Conservation (phyloP, 1,284 basidiomycete genomes). For the Cutaneotrichosporon cutaneum region DNA sequence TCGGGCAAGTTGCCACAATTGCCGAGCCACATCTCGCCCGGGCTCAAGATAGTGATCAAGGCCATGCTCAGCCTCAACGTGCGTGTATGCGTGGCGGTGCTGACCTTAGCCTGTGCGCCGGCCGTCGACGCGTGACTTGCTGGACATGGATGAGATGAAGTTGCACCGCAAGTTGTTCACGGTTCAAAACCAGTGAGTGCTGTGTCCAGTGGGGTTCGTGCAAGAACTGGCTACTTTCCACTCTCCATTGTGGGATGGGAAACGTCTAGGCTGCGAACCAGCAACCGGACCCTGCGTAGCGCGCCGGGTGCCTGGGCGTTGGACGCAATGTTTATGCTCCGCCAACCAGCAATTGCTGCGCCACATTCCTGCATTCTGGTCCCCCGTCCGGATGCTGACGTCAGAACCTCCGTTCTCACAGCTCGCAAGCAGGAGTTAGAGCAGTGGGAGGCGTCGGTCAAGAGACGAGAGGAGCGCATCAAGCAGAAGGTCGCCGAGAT, state of each 20-base stretch:
- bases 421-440: slow-evolving; percentile 56
- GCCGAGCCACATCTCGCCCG: slow-evolving; percentile 42
- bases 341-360: slow-evolving; percentile 51
- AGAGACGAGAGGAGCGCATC: slow-evolving; percentile 18
- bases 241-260: no score
- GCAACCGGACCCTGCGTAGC: no score
- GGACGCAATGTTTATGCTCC: no score
- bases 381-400: slow-evolving; percentile 34
- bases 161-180: slow-evolving; percentile 49
- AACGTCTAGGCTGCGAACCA: no score
- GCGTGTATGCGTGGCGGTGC: slow-evolving; percentile 12
- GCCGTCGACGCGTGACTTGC: slow-evolving; percentile 48
- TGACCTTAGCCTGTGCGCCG: slow-evolving; percentile 41
- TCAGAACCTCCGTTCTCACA: slow-evolving; percentile 35
- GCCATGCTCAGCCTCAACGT: slow-evolving; percentile 51
- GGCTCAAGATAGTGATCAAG: slow-evolving; percentile 42
- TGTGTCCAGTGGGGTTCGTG: no score
- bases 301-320: no score
- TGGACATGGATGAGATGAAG: slow-evolving; percentile 53
- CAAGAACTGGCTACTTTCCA: no score
- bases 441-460: slow-evolving; percentile 54
- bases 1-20: slow-evolving; percentile 47
- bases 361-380: no score
- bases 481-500: slow-evolving; percentile 29
- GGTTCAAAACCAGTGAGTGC: slow-evolving; percentile 54